Conservation (phyloP, 2,329 filamentous ascomycete genomes). For the Bipolaris bicolor region DNA sequence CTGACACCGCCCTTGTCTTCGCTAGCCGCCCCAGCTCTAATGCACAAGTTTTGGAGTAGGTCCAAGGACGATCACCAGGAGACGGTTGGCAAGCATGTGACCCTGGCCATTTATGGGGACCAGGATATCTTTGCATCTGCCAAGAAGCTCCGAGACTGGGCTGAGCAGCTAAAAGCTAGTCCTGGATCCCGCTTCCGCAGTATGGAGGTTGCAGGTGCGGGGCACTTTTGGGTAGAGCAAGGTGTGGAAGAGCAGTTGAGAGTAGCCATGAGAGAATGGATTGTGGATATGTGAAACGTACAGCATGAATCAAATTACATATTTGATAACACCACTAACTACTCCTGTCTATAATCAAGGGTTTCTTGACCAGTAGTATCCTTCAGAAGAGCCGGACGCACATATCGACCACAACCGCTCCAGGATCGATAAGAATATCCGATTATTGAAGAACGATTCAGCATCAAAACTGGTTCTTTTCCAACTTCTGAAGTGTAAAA, state of each 20-base stretch:
- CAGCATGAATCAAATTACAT: background rate
- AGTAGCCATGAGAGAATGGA: slow-evolving; percentile 51
- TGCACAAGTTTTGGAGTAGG: slow-evolving; percentile 36
- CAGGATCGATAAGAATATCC: background rate
- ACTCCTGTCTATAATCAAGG: background rate
- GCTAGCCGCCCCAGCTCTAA: slow-evolving; percentile 42
- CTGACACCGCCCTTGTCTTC: slow-evolving; percentile 53
- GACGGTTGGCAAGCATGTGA: slow-evolving; percentile 44
- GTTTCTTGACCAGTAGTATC: background rate
- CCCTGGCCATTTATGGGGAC: slow-evolving; percentile 76
- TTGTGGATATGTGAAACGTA: background rate
- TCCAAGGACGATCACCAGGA: slow-evolving; percentile 19
- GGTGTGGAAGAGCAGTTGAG: slow-evolving; percentile 51
- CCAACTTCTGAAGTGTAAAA: too few species aligned
- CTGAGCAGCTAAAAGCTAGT: slow-evolving; percentile 55
- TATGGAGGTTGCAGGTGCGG: slow-evolving; percentile 56
- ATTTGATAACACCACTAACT: too few species aligned
- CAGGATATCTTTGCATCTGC: slow-evolving; percentile 74
- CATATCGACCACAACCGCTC: background rate
- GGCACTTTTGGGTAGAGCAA: slow-evolving; percentile 58
- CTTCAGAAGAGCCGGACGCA: background rate
- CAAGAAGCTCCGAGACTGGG: slow-evolving; percentile 71
- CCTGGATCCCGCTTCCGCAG: slow-evolving; percentile 45
- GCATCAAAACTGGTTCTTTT: too few species aligned
- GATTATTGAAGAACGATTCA: too few species aligned